These are phyloP conservation scores for Podila verticillata DNA, from an alignment of 192 early-diverging fungal species.

Conservation along the genomic window DNA sequence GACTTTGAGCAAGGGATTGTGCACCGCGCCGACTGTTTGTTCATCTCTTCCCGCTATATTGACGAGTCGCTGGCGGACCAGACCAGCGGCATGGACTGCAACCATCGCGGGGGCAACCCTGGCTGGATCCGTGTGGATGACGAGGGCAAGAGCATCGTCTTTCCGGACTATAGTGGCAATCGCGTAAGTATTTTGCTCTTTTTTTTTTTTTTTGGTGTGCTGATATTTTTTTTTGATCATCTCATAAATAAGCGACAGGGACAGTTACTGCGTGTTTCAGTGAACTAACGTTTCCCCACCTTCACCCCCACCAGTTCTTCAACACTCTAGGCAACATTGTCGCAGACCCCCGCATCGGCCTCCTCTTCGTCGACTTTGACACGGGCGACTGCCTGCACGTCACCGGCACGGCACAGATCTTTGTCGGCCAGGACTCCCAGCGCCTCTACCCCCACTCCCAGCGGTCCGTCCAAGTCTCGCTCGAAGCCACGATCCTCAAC, in stretches of 20 bases:
- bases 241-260: too few species aligned
- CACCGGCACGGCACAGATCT: constrained; percentile 28
- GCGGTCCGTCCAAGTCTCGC: constrained; percentile 12
- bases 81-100: constrained; percentile 48
- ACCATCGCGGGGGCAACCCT: constrained; percentile 44
- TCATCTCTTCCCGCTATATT: constrained; percentile 32
- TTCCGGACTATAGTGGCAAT: constrained; percentile 50
- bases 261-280: not conserved
- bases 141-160: constrained; percentile 4
- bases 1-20: constrained; percentile 13
- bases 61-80: constrained; percentile 36
- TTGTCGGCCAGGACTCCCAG: constrained; percentile 25
- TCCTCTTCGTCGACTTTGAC: constrained; percentile 30
- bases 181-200: constrained; percentile 37
- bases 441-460: constrained; percentile 27
- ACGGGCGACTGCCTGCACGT: constrained; percentile 30
- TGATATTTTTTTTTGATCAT: not conserved
- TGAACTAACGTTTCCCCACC: not conserved
- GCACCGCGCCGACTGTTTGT: constrained; percentile 31
- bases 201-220: not conserved
- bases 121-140: constrained; percentile 20
- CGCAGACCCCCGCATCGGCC: constrained; percentile 19
- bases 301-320: constrained; percentile 39
- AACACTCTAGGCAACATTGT: constrained; percentile 41
- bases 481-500: constrained; percentile 13